phyloP scores from a whole-genome alignment of 176 grass and related monocot genomes.

The Oryza longistaminata region DNA sequence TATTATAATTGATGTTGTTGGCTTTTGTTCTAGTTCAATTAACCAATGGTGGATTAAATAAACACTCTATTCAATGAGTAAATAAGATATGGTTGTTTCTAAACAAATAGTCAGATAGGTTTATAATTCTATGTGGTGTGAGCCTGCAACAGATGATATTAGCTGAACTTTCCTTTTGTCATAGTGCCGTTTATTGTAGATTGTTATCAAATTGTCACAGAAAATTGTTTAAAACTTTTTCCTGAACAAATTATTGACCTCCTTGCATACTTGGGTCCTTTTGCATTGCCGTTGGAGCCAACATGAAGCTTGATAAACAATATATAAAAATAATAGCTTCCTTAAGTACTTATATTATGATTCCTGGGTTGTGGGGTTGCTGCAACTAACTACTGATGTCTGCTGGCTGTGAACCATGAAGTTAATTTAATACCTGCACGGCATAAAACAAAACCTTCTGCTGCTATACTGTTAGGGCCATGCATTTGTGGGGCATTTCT shows the following conservation, averaged over 20 bases:
- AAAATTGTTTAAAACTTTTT: not conserved
- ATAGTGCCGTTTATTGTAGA: not conserved
- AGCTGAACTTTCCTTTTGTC: no score
- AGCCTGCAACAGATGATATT: no score
- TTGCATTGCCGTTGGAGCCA: not conserved
- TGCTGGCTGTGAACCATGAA: not conserved
- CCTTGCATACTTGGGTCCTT: not conserved
- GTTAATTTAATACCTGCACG: conserved; percentile 9
- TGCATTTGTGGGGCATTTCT: not conserved
- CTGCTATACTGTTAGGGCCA: not conserved
- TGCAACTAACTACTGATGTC: not conserved
- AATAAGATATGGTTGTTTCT: no score
- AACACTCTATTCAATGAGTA: not conserved
- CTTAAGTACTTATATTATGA: not conserved
- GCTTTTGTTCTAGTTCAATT: not conserved
- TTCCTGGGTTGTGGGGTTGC: not conserved
- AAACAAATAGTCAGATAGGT: no score
- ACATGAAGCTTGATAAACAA: conserved; percentile 2
- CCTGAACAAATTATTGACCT: conserved; percentile 2
- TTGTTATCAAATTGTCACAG: not conserved
- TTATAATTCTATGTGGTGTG: no score
- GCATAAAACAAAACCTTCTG: not conserved
- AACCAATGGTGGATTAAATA: not conserved
- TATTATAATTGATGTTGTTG: not conserved
- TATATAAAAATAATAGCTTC: not conserved